Evolutionary conservation across 2,329 filamentous ascomycete genomes (phyloP).

Genomic region (Aspergillus ibericus): DNA sequence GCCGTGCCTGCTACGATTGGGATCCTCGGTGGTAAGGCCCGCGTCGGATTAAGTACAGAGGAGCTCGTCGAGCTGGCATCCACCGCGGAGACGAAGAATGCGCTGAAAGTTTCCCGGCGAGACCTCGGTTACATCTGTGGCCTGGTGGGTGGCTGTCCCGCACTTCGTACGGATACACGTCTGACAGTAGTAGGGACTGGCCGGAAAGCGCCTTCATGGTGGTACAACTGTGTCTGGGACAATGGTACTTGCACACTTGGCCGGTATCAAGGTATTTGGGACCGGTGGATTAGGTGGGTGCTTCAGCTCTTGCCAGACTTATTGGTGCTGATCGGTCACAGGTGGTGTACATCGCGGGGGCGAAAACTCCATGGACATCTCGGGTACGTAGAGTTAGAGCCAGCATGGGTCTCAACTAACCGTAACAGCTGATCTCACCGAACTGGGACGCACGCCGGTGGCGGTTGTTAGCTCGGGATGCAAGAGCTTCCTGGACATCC

Average conservation of each 20-base stretch:
- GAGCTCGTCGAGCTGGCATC: slow-evolving; percentile 71
- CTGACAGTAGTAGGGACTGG: slow-evolving; percentile 53
- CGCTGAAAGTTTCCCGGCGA: slow-evolving; percentile 80
- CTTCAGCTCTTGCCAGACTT: neutral
- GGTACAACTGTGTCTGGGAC: slow-evolving; percentile 93
- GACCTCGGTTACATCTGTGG: slow-evolving; percentile 82
- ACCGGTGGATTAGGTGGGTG: slow-evolving; percentile 75
- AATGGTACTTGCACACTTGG: slow-evolving; percentile 82
- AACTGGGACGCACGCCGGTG: slow-evolving; percentile 84
- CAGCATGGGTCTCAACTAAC: neutral
- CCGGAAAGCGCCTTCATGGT: slow-evolving; percentile 71
- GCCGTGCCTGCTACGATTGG: slow-evolving; percentile 89
- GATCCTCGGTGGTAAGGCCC: slow-evolving; percentile 77
- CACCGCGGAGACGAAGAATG: slow-evolving; percentile 64
- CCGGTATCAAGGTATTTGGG: slow-evolving; percentile 88
- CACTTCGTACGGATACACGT: neutral
- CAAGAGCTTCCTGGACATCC: slow-evolving; percentile 94
- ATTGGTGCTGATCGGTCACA: slow-evolving; percentile 23
- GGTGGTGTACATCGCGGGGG: slow-evolving; percentile 88
- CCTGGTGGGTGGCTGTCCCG: slow-evolving; percentile 54
- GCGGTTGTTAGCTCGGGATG: slow-evolving; percentile 87
- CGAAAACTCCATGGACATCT: slow-evolving; percentile 85
- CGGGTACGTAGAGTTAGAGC: slow-evolving; percentile 43
- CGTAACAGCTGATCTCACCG: slow-evolving; percentile 76
- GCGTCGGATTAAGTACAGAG: slow-evolving; percentile 71